These are phyloP conservation scores for Talaromyces sp. DNA, from an alignment of 2,329 filamentous ascomycete species.

Conservation along the genomic window DNA sequence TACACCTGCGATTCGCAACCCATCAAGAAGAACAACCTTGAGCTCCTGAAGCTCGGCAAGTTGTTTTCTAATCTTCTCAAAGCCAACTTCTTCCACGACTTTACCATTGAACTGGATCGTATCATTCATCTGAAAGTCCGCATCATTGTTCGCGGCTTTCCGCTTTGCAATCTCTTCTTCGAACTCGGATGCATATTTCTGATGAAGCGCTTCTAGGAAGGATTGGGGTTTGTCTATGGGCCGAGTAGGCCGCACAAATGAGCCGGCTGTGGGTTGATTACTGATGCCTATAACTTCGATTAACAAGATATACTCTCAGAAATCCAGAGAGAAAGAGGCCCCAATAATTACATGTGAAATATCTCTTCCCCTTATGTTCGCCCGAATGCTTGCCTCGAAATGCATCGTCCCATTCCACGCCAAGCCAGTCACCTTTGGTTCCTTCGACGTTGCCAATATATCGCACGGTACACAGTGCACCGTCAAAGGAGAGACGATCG, in stretches of 20 bases:
- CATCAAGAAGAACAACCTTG: conserved; percentile 77
- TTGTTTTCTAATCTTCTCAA: conserved; percentile 82
- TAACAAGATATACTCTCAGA: background rate
- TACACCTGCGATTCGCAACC: conserved; percentile 57
- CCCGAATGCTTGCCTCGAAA: conserved; percentile 87
- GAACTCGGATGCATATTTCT: conserved; percentile 74
- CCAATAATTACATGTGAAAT: conserved; percentile 69
- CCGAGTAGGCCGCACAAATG: conserved; percentile 78
- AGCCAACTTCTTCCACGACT: conserved; percentile 88
- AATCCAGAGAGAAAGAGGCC: background rate
- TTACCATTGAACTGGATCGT: conserved; percentile 74
- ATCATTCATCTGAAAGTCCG: conserved; percentile 35
- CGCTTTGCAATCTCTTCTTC: conserved; percentile 31
- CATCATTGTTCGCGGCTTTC: background rate
- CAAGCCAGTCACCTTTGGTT: conserved; percentile 78
- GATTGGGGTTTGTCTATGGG: conserved; percentile 64
- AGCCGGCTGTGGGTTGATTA: conserved; percentile 68
- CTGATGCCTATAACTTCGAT: conserved; percentile 50
- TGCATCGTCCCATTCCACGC: conserved; percentile 94
- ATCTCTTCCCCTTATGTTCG: conserved; percentile 70
- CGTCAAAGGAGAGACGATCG: conserved; percentile 76
- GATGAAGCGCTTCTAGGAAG: conserved; percentile 74
- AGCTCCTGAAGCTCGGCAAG: conserved; percentile 75
- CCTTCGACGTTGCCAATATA: conserved; percentile 75
- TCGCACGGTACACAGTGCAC: conserved; percentile 75